phyloP scores from a whole-genome alignment of 805 yeast species.

The Dipodascus albidus region DNA sequence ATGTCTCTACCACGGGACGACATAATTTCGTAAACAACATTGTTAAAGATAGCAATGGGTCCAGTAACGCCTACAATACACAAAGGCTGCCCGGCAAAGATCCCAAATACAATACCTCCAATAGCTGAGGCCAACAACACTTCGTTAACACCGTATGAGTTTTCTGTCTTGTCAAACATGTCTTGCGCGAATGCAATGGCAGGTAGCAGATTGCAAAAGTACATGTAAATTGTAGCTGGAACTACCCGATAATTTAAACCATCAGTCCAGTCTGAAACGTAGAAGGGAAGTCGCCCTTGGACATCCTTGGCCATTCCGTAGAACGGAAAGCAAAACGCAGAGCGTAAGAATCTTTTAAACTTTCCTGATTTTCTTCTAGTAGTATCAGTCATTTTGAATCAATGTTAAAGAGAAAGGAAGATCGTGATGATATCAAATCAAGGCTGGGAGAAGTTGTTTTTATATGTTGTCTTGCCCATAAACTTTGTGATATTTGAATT shows the following conservation, averaged over 20 bases:
- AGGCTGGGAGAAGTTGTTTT: too few relatives aligned
- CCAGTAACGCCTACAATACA: slow-evolving; percentile 97
- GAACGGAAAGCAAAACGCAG: slow-evolving; percentile 20
- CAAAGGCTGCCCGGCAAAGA: slow-evolving; percentile 80
- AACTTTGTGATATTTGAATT: too few relatives aligned
- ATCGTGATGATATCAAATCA: too few relatives aligned
- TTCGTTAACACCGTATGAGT: slow-evolving; percentile 87
- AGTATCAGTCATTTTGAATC: neutral
- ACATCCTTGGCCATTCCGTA: slow-evolving; percentile 49
- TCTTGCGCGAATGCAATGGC: slow-evolving; percentile 96
- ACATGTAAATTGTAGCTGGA: slow-evolving; percentile 73
- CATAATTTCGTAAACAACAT: slow-evolving; percentile 71
- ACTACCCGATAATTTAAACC: slow-evolving; percentile 77
- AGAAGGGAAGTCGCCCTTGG: slow-evolving; percentile 47
- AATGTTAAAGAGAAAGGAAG: neutral
- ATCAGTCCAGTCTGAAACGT: slow-evolving; percentile 70
- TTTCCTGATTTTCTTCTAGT: neutral
- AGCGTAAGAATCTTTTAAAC: neutral
- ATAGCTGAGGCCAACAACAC: slow-evolving; percentile 72
- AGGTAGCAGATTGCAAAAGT: slow-evolving; percentile 81
- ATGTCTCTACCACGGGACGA: slow-evolving; percentile 33
- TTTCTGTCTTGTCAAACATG: slow-evolving; percentile 84
- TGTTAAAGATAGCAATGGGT: slow-evolving; percentile 84
- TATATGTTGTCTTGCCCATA: too few relatives aligned
- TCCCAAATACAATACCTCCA: slow-evolving; percentile 83